Percentiles rank a stretch among this genome's conserved stretches.
Evolutionary conservation across 2,329 filamentous ascomycete species (phyloP).

Genomic region (Calcarisporium arbuscula): DNA sequence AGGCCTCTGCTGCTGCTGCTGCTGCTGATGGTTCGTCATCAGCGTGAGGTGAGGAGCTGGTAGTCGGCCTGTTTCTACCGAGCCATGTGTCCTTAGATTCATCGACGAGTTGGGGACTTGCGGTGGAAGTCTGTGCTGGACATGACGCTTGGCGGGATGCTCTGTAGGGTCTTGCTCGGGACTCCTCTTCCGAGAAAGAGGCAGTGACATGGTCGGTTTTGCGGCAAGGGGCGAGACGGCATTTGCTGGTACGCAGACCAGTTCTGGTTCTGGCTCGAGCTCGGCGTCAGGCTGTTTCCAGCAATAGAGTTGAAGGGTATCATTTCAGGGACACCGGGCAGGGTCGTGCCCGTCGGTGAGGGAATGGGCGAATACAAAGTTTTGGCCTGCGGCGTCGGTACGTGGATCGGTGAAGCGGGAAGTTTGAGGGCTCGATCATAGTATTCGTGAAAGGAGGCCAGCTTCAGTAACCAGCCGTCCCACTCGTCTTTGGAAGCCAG

Average conservation of each 20-base stretch:
- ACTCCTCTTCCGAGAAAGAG: conserved; percentile 42
- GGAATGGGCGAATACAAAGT: conserved; percentile 39
- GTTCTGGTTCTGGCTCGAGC: conserved; percentile 26
- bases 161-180: conserved; percentile 44
- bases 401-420: conserved; percentile 33
- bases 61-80: conserved; percentile 38
- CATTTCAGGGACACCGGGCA: conserved; percentile 21
- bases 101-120: conserved; percentile 10
- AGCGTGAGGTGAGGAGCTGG: conserved; percentile 67
- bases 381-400: conserved; percentile 33
- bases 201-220: conserved; percentile 37
- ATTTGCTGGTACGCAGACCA: conserved; percentile 35
- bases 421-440: conserved; percentile 61
- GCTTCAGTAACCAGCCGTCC: conserved; percentile 77
- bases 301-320: conserved; percentile 28
- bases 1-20: conserved; percentile 9
- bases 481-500: conserved; percentile 82
- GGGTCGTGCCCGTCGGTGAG: conserved; percentile 38
- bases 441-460: conserved; percentile 77
- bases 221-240: conserved; percentile 41
- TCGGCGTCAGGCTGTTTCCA: conserved; percentile 25
- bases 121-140: conserved; percentile 17
- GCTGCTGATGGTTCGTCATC: conserved; percentile 38
- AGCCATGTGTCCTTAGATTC: conserved; percentile 13
- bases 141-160: conserved; percentile 47